Percentiles rank a stretch among this genome's conserved stretches.
Conservation (phyloP, 768 basidiomycete genomes). For the Tephrocybe rancida region DNA sequence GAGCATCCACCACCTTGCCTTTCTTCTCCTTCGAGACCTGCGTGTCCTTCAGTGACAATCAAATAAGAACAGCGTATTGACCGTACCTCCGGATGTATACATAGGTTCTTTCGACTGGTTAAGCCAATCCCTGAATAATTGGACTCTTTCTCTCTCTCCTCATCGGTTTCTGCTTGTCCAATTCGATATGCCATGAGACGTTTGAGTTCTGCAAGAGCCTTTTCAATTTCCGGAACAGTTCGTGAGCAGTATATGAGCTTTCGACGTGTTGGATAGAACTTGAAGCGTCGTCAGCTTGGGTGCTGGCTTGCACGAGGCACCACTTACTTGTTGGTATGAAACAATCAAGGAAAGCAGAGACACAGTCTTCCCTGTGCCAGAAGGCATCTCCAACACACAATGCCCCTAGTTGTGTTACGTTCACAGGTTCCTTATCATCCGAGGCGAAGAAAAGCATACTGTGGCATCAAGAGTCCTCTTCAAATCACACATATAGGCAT, state of each 20-base stretch:
- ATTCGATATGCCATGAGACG: constrained; percentile 90
- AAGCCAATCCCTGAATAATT: constrained; percentile 88
- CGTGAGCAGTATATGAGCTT: constrained; percentile 99
- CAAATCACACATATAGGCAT: constrained; percentile 98
- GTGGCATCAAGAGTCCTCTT: constrained; percentile 95
- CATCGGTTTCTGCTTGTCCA: constrained; percentile 69
- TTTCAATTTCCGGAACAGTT: constrained; percentile 99
- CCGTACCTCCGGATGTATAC: constrained; percentile 89
- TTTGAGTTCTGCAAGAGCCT: constrained; percentile 94
- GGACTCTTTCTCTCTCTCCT: constrained; percentile 75
- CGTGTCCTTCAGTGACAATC: constrained; percentile 3
- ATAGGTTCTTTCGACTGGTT: constrained; percentile 95
- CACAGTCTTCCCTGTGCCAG: constrained; percentile 98
- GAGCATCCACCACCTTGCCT: constrained; percentile 94
- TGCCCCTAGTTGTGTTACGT: constrained; percentile 67
- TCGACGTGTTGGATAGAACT: constrained; percentile 91
- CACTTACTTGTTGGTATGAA: constrained; percentile 89
- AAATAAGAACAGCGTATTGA: not conserved
- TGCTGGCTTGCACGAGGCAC: not conserved
- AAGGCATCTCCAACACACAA: constrained; percentile 99
- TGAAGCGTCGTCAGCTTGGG: constrained; percentile 14
- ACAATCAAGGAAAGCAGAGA: constrained; percentile 94
- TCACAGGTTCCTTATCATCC: not conserved
- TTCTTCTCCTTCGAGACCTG: constrained; percentile 98
- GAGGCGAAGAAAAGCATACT: constrained; percentile 39